Conservation (phyloP, 176 grass and related monocot genomes). For the Melocanna baccifera region DNA sequence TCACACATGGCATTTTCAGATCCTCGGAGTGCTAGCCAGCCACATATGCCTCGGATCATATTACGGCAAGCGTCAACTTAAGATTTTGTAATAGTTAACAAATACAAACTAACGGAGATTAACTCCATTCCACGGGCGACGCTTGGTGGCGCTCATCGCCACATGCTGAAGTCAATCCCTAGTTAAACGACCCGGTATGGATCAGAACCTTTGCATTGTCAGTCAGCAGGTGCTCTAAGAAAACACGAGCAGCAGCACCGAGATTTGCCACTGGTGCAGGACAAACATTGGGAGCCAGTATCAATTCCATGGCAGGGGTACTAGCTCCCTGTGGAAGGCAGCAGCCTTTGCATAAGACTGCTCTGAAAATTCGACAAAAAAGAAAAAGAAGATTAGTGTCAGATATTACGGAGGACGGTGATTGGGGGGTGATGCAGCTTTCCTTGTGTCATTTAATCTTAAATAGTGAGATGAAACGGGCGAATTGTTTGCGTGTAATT, state of each 20-base stretch:
- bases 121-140: neutral
- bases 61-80: neutral
- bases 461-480: neutral
- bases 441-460: neutral
- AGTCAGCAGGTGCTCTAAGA: slow-evolving; percentile 43
- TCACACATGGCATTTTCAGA: neutral
- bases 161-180: neutral
- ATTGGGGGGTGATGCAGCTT: neutral
- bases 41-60: neutral
- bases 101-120: neutral
- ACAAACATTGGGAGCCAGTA: neutral
- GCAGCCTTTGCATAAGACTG: neutral
- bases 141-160: neutral
- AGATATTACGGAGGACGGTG: slow-evolving; percentile 17
- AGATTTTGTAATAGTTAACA: neutral
- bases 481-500: neutral
- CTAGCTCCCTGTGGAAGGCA: slow-evolving; percentile 16
- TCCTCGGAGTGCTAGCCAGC: neutral
- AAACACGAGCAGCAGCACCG: slow-evolving; percentile 37
- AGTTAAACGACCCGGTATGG: slow-evolving; percentile 15
- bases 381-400: neutral
- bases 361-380: neutral
- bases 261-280: neutral
- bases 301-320: neutral
- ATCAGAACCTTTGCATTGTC: slow-evolving; percentile 8